Evolutionary conservation across 164 flowering plant genomes (phyloP), one percentile per base, ranked within the genome.

Genomic region (Umbilicus rupestris): DNA sequence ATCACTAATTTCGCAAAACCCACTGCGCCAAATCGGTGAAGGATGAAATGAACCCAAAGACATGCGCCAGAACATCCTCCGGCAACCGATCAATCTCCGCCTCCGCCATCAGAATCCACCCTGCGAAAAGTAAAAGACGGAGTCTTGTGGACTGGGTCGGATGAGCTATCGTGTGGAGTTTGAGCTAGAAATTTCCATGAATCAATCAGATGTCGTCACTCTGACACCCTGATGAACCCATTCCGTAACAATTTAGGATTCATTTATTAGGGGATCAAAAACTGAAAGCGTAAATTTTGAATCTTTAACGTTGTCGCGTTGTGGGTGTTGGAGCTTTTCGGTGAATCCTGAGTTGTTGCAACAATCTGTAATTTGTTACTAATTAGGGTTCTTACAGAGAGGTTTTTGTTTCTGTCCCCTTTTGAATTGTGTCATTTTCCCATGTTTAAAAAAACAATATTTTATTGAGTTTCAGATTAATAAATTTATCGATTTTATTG

Each of bases 21-120:
- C 67, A 88, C 92, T 79, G 86, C 7, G 96, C 96, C 72, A 87
- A 84, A 75, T 87, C 87, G 45, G 84, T 66, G 80, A 85, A 85
- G 45, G 92, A 87, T 69, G 81, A 64, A 64, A 82, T 44, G 70
- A 80, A 45, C 57, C 67, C 39, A 69, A 89, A 81, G 39, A 87
- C 84, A 63, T 85, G 84, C 65, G 92, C 77, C 35, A 89, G 77
- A 20, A 89, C 68, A 78, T 89, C 96, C 8, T 78, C 77, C 0
- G 86, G 92, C 22, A 89, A 79, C 26, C 82, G 79, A 35, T 87
- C 96, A 58, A 89, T 87, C 50, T 80, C 80, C 0, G 82, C 74
- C 47, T 81, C 89, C 2, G 29, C 60, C 60, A 55, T 55, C 60
- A 4, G 33, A 55, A 15, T 44, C 60, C 33, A 28, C 60, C 24